These are phyloP conservation scores for Erodium texanum DNA, from an alignment of 441 rosid species.

Conservation along the genomic window DNA sequence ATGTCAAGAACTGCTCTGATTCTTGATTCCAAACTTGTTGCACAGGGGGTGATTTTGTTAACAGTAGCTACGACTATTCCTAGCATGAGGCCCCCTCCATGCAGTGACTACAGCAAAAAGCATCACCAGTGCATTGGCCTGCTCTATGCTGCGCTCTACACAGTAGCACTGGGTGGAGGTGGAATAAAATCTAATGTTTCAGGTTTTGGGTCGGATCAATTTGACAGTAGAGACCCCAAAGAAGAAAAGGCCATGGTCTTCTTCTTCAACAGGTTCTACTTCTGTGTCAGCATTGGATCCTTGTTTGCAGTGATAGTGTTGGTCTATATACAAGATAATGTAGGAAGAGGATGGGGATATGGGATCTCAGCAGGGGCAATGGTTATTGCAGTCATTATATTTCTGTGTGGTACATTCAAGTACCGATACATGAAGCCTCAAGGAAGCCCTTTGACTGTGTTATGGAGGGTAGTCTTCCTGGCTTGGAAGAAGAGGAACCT, in stretches of 20 bases:
- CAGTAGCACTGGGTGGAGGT: constrained; percentile 78
- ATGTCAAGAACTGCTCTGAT: neutral
- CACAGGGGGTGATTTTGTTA: constrained; percentile 55
- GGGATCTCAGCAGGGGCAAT: constrained; percentile 78
- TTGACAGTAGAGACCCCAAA: constrained; percentile 57
- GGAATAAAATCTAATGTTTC: constrained; percentile 91
- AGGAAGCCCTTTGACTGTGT: constrained; percentile 77
- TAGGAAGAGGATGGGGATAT: constrained; percentile 90
- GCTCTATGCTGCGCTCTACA: constrained; percentile 72
- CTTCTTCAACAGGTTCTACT: constrained; percentile 90
- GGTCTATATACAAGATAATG: constrained; percentile 75
- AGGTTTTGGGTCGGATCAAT: constrained; percentile 82
- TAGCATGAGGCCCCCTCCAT: constrained; percentile 67
- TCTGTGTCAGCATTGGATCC: constrained; percentile 67
- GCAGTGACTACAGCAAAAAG: constrained; percentile 41
- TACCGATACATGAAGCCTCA: constrained; percentile 67
- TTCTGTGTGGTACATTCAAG: constrained; percentile 49
- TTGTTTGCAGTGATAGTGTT: constrained; percentile 61
- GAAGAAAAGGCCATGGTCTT: constrained; percentile 73
- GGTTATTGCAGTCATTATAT: constrained; percentile 48
- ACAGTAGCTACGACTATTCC: constrained; percentile 59
- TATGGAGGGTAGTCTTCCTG: constrained; percentile 59
- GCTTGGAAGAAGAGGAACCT: constrained; percentile 64
- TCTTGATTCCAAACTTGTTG: constrained; percentile 9
- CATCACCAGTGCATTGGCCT: constrained; percentile 59